These are phyloP conservation scores for Trametes cinnabarina DNA, from an alignment of 768 basidiomycete genomes.

Conservation along the genomic window DNA sequence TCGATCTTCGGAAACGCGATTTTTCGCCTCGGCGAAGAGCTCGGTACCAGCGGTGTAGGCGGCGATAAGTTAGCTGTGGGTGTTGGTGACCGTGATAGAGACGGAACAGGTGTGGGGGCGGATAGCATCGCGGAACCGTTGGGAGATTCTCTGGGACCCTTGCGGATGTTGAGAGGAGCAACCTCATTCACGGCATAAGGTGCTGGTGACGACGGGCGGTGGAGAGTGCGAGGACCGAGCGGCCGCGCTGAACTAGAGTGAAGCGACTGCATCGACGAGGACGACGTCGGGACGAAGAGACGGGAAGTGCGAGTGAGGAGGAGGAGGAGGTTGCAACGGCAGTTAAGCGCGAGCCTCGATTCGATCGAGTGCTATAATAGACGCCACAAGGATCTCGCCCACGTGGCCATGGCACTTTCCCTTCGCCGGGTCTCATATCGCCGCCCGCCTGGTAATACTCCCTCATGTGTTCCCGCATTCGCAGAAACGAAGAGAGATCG, in stretches of 20 bases:
- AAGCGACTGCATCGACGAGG: slow-evolving; percentile 28
- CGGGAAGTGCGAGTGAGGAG: not conserved
- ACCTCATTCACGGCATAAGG: slow-evolving; percentile 32
- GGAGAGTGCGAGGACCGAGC: slow-evolving; percentile 48
- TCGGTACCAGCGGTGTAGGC: slow-evolving; percentile 24
- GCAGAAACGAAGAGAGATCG: no score
- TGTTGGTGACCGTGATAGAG: slow-evolving; percentile 25
- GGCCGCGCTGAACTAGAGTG: slow-evolving; percentile 39
- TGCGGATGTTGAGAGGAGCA: slow-evolving; percentile 44
- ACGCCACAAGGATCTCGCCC: slow-evolving; percentile 11
- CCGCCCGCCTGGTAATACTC: slow-evolving; percentile 2
- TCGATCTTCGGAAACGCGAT: slow-evolving; percentile 35
- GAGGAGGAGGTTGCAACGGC: slow-evolving; percentile 11
- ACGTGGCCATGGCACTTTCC: slow-evolving; percentile 8
- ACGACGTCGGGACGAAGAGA: slow-evolving; percentile 10
- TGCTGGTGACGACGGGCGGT: slow-evolving; percentile 43
- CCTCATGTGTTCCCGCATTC: no score
- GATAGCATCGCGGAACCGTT: slow-evolving; percentile 30
- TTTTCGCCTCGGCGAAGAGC: slow-evolving; percentile 32
- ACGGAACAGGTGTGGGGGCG: slow-evolving; percentile 2
- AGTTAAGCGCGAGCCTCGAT: not conserved
- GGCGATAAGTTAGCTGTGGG: slow-evolving; percentile 12
- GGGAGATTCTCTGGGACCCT: slow-evolving; percentile 27
- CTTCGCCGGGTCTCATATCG: slow-evolving; percentile 10
- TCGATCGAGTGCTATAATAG: slow-evolving; percentile 12